Evolutionary conservation across 176 grass and related monocot species (phyloP).

Genomic region (Poa pratensis): DNA sequence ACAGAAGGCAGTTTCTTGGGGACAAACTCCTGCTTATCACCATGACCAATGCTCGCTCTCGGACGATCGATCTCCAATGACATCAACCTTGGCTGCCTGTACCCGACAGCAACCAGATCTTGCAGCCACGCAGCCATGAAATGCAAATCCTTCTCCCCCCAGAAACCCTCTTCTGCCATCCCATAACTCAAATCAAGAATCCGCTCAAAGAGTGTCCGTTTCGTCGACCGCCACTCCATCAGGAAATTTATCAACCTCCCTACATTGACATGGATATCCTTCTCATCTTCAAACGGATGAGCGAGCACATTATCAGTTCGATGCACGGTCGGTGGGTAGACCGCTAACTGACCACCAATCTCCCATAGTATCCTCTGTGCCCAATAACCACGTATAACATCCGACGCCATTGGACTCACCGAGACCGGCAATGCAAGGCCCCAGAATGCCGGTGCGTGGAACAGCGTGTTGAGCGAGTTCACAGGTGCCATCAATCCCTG

Average conservation of each 20-base stretch:
- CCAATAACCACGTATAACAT: conserved; percentile 91
- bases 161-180: conserved; percentile 85
- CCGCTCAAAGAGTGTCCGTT: conserved; percentile 71
- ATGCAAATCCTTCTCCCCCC: conserved; percentile 73
- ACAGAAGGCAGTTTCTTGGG: conserved; percentile 78
- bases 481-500: conserved; percentile 79
- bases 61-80: conserved; percentile 74
- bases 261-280: conserved; percentile 90
- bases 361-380: conserved; percentile 88
- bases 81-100: conserved; percentile 85
- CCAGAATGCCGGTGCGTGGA: conserved; percentile 92
- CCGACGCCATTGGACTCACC: conserved; percentile 81
- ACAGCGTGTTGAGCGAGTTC: conserved; percentile 81
- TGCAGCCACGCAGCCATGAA: conserved; percentile 82
- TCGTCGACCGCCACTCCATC: conserved; percentile 73
- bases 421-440: conserved; percentile 77
- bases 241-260: conserved; percentile 82
- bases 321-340: conserved; percentile 83
- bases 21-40: conserved; percentile 69
- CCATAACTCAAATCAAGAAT: conserved; percentile 87
- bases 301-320: conserved; percentile 59
- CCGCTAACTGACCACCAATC: conserved; percentile 72
- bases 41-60: conserved; percentile 75
- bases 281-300: conserved; percentile 79
- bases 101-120: conserved; percentile 75